Evolutionary conservation across 164 flowering plant species (phyloP), one percentile per base, ranked within the genome.

Genomic region (Tetracentron sinense): DNA sequence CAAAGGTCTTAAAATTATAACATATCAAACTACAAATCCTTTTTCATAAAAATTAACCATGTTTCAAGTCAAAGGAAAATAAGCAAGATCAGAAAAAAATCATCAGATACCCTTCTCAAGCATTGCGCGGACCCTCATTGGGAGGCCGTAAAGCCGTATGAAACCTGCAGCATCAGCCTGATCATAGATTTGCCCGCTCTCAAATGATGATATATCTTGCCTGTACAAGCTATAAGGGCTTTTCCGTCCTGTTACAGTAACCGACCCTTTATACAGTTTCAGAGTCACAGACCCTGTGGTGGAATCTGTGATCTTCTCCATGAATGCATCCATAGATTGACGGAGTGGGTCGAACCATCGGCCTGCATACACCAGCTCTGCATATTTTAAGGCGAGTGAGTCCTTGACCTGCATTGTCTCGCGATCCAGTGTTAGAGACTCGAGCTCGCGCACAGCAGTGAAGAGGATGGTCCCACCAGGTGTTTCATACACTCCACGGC

Each of bases 121-220:
- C 98, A 94, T 94, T 28, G 98, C 96, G 38, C 98, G 63, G 29
- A 91, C 93, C 75, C 87, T 81, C 72, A 79, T 89, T 1, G 97
- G 97, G 56, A 94, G 88, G 16, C 98, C 97, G 60, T 87, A 89
- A 1, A 94, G 89, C 42, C 82, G 67, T 10, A 94, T 94, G 64
- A 94, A 94, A 4, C 97, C 98, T 35, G 94, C 96, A 54, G 97
- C 98, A 78, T 90, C 98, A 22, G 97, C 98, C 68, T 94, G 97
- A 56, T 94, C 68, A 54, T 94, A 94, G 10, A 87, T 85, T 27
- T 82, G 58, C 12, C 96, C 89, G 29, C 76, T 82, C 79, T 94
- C 97, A 19, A 94, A 94, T 0, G 97, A 90, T 0, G 96, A 90
- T 14, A 94, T 89, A 53, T 94, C 98, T 65, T 90, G 74, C 75